Evolutionary conservation across 176 grass and related monocot species (phyloP).

Genomic region (Hsuehochloa calcarea): DNA sequence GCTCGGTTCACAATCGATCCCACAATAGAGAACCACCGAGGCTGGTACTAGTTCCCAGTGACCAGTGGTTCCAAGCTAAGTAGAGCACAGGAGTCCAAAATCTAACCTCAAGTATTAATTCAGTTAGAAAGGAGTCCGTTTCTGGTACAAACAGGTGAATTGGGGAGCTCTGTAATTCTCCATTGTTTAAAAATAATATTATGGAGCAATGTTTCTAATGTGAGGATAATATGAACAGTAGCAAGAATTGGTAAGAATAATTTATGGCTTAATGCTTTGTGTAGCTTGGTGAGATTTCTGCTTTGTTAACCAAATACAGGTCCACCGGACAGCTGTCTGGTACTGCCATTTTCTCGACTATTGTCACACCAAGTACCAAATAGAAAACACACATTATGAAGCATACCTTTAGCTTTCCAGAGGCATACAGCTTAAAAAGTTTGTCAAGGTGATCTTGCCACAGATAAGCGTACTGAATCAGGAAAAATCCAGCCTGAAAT

Average conservation of each 20-base stretch:
- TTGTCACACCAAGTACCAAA: not conserved
- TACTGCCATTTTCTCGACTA: not conserved
- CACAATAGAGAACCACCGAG: not conserved
- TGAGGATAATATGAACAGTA: not conserved
- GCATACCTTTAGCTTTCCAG: constrained; percentile 72
- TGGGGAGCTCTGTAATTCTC: not conserved
- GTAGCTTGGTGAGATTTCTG: not conserved
- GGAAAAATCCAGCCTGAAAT: constrained; percentile 81
- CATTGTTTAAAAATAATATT: not conserved
- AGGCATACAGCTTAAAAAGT: constrained; percentile 63
- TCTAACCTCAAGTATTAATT: not conserved
- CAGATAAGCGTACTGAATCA: constrained; percentile 61
- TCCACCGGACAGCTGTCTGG: not conserved
- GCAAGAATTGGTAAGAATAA: not conserved
- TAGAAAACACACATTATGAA: not conserved
- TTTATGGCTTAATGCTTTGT: not conserved
- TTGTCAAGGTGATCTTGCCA: constrained; percentile 82
- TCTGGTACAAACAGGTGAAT: not conserved
- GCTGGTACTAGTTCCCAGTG: not conserved
- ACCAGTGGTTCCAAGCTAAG: not conserved
- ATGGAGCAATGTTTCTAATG: not conserved
- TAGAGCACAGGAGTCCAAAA: not conserved
- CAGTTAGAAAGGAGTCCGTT: not conserved
- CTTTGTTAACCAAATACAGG: not conserved
- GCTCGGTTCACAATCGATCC: not conserved